A percentile compares a stretch with the other conserved stretches of the same genome.
These are phyloP conservation scores for Juncus inflexus DNA, from an alignment of 176 grass and related monocot species.

Conservation along the genomic window DNA sequence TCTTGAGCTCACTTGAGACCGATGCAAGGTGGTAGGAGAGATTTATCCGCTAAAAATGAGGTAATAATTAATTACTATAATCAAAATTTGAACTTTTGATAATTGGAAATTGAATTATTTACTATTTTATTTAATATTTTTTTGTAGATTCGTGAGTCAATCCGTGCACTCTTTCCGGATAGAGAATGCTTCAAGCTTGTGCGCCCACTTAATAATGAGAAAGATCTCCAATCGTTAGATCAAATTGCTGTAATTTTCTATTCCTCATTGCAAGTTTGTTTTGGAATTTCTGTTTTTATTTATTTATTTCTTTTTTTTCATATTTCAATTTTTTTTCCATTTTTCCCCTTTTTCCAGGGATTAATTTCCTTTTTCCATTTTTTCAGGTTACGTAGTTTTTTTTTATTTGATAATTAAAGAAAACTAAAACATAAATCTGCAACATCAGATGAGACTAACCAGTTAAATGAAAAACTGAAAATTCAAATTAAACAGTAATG, in stretches of 20 bases:
- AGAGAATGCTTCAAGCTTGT: slow-evolving; percentile 90
- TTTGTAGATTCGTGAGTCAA: slow-evolving; percentile 75
- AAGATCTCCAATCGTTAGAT: slow-evolving; percentile 89
- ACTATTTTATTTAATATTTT: slow-evolving; percentile 9
- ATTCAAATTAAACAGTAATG: no score
- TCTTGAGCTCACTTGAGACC: slow-evolving; percentile 79
- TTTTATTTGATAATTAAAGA: no score
- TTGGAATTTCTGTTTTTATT: no score
- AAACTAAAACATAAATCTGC: no score
- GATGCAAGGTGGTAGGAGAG: slow-evolving; percentile 66
- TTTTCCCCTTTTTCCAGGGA: no score
- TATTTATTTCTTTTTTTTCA: no score
- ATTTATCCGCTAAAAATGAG: slow-evolving; percentile 70
- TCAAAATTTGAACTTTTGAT: slow-evolving; percentile 11
- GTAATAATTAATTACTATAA: slow-evolving; percentile 22
- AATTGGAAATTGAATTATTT: slow-evolving; percentile 7
- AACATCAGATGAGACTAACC: no score
- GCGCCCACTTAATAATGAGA: slow-evolving; percentile 86
- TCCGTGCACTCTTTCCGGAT: slow-evolving; percentile 91
- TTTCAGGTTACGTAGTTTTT: no score
- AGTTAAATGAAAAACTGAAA: no score
- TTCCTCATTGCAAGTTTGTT: no score
- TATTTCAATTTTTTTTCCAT: no score
- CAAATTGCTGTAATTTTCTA: slow-evolving; percentile 80
- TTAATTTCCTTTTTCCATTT: no score